Base-by-base conservation (phyloP, 2,329 filamentous ascomycete species). In the Botrytis cinerea region DNA sequence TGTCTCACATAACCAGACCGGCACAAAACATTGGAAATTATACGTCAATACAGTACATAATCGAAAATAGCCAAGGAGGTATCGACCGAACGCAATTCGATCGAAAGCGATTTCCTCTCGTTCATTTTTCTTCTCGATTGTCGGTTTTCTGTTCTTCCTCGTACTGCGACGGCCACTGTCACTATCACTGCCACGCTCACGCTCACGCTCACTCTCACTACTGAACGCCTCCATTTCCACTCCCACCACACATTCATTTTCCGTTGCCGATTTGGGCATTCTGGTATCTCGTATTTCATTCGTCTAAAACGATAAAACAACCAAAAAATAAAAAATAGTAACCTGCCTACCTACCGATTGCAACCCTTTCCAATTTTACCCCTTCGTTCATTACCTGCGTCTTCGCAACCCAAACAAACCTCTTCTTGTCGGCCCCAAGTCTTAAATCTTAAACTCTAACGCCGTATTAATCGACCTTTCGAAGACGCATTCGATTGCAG, bases 401-500 rank as follows among this genome's bases (percentile, higher is more conserved):
- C n/a, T 54, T 51, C 25, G n/a, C 48, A 51, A n/a, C n/a, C 48
- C 25, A 51, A 51, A 51, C 25, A 51, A 51, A 51, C 48, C 48
- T 70, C 28, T 68, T 72, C 74, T 73, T 68, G 61, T 63, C 61
- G 61, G 25, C n/a, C 28, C 40, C 28, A 46, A n/a, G 48, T 54
- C 48, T 54, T 54, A 45, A 22, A 46, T 45, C 28, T 64, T 32
- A 64, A 46, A 46, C 28, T 64, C 32, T 46, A 43, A 64, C 61
- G 40, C 61, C 61, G 32, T 32, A 22, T 32, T 32, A 45, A 45
- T 45, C 40, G 40, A 46, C 35, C 22, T 64, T 71, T 62, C 74
- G 75, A 78, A 75, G 75, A 80, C 78, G 76, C 79, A 80, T 80
- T 79, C 75, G 77, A 74, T 80, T 79, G 78, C 73, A 73, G 78